Evolutionary conservation across 768 basidiomycete species (phyloP), one percentile per base, ranked within the genome.

Genomic region (Leccinum longicurvipes): DNA sequence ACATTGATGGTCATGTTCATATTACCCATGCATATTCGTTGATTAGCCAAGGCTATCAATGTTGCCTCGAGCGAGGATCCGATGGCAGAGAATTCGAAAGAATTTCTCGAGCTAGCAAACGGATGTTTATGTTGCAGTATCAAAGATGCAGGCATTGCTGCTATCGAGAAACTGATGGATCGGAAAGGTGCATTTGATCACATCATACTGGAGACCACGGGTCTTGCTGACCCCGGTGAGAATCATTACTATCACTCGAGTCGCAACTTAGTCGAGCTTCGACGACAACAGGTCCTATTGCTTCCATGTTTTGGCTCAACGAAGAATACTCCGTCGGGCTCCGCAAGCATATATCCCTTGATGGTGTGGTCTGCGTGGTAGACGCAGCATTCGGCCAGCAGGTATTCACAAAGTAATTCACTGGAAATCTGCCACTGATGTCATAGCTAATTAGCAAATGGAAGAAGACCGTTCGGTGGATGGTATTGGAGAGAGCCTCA

Each of bases 41-140:
- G 21, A 52, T 27, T 70, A 96, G 93, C 91, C 45, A 91, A 88
- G 73, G 80, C 91, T 0, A 87, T 98, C 67, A 93, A 91, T 54
- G 81, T 98, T 8, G 80, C 89, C 4, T 86, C 86, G 12, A 73
- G 74, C 2, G 81, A 84, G 31, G 82, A 85, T 61, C 84, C 84
- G 8, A 72, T 79, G 12, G 84, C 80, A 17, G 80, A 84, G 47
- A 75, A 82, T 45, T 86, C 87, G 1, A 88, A 93, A 67, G 92
- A 95, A 64, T 84, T 96, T 65, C 82, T 99, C 10, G 94, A 97
- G 63, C 81, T 98, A 1, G 86, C 93, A 1, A 96, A 99, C 69
- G 97, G 97, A 17, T 98, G 97, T 70, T 71, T 99, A n/a, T 99
- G 97, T 72, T 99, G 97, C 69, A 95, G 93, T 56, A 91, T 98